Percentiles rank a stretch among this genome's conserved stretches.
Evolutionary conservation across 2,329 filamentous ascomycete genomes (phyloP).

Genomic region (Helminthosporium solani): DNA sequence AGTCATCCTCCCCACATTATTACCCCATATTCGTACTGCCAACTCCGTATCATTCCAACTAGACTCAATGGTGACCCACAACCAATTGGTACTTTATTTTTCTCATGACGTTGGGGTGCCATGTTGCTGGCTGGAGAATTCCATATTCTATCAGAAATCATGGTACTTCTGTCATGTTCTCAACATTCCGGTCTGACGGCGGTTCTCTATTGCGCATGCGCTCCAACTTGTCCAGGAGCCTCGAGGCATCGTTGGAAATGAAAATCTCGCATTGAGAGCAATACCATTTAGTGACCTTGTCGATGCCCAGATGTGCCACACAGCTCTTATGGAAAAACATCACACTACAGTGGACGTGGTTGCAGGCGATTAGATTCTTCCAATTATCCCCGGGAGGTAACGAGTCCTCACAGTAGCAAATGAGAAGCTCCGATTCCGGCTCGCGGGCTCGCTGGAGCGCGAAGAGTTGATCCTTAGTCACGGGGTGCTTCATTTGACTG

Average conservation of each 20-base stretch:
- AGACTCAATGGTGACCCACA: background rate
- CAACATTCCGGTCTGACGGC: background rate
- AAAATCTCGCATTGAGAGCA: conserved; percentile 22
- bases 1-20: background rate
- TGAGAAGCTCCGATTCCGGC: background rate
- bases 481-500: background rate
- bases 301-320: conserved; percentile 18
- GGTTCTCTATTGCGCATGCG: background rate
- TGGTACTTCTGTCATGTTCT: too few species aligned
- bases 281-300: conserved; percentile 26
- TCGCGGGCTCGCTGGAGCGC: background rate
- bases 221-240: conserved; percentile 8
- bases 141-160: too few species aligned
- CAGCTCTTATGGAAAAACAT: conserved; percentile 26
- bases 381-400: background rate
- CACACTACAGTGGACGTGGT: conserved; percentile 16
- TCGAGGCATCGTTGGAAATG: conserved; percentile 15
- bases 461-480: conserved; percentile 8
- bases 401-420: conserved; percentile 24
- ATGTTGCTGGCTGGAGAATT: too few species aligned
- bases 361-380: conserved; percentile 16
- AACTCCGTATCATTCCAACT: background rate
- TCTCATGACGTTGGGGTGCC: too few species aligned
- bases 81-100: too few species aligned
- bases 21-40: background rate